Conservation (phyloP, 2,329 filamentous ascomycete species). For the Talaromyces sp. region DNA sequence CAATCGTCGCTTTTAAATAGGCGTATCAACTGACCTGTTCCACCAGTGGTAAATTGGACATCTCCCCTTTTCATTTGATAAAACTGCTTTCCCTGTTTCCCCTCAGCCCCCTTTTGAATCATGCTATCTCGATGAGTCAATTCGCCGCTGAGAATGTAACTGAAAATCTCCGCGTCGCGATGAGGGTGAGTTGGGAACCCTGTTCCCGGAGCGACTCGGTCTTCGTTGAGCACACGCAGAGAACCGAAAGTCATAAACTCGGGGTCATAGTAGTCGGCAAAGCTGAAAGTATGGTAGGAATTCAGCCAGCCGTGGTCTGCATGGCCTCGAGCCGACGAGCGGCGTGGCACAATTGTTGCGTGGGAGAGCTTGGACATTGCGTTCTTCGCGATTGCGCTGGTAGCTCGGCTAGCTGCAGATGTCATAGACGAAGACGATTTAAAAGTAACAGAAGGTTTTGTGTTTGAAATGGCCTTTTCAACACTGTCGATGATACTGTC, state of each 20-base stretch:
- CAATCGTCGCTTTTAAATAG: background rate
- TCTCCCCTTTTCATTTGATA: conserved; percentile 72
- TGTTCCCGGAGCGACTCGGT: conserved; percentile 67
- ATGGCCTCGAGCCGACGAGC: conserved; percentile 68
- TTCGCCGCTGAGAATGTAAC: conserved; percentile 78
- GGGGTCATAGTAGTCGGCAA: conserved; percentile 68
- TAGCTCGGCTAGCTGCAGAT: background rate
- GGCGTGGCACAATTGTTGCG: conserved; percentile 70
- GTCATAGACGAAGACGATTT: background rate
- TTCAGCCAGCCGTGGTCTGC: conserved; percentile 83
- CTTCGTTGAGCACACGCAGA: conserved; percentile 82
- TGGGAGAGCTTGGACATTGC: conserved; percentile 62
- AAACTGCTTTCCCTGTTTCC: conserved; percentile 57
- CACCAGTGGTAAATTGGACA: conserved; percentile 87
- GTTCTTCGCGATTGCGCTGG: conserved; percentile 17
- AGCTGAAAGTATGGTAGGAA: conserved; percentile 81
- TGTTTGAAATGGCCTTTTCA: background rate
- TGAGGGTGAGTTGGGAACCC: conserved; percentile 85
- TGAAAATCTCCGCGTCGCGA: conserved; percentile 85
- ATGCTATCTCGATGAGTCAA: conserved; percentile 85
- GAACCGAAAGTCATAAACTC: conserved; percentile 66
- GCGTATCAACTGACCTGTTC: conserved; percentile 52
- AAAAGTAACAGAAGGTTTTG: background rate
- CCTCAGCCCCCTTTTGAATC: conserved; percentile 65
- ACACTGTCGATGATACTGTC: background rate